Conservation (phyloP, 148 eudicot genomes). For the Euryodendron excelsum region DNA sequence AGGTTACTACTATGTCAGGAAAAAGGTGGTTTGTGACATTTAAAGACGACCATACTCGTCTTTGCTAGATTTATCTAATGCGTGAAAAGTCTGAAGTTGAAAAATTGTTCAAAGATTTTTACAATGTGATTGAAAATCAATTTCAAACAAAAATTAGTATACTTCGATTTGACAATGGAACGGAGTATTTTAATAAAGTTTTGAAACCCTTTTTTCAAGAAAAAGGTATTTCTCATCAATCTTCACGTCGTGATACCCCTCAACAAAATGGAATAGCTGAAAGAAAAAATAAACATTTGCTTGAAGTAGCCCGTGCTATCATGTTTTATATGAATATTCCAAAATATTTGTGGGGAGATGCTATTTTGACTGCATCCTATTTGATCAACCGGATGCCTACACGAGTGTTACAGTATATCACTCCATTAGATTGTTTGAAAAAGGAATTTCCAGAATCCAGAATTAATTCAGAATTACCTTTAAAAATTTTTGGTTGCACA, state of each 20-base stretch:
- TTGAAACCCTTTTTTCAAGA: background rate
- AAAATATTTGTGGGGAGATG: background rate
- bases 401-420: background rate
- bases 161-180: no score
- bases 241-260: background rate
- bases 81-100: background rate
- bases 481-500: background rate
- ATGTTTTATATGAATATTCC: background rate
- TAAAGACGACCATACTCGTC: background rate
- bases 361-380: background rate
- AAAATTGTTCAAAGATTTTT: background rate
- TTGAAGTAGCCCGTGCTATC: background rate
- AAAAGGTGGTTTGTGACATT: background rate
- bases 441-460: background rate
- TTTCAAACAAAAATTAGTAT: no score
- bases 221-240: background rate
- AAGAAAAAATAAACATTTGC: background rate
- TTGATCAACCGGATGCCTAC: background rate
- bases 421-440: background rate
- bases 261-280: background rate
- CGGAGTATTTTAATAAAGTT: background rate
- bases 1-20: background rate
- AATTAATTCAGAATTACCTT: background rate
- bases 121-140: no score
- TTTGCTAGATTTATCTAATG: slow-evolving; percentile 2